Conservation (phyloP, 495 filamentous ascomycete genomes). For the Xylaria flabelliformis region DNA sequence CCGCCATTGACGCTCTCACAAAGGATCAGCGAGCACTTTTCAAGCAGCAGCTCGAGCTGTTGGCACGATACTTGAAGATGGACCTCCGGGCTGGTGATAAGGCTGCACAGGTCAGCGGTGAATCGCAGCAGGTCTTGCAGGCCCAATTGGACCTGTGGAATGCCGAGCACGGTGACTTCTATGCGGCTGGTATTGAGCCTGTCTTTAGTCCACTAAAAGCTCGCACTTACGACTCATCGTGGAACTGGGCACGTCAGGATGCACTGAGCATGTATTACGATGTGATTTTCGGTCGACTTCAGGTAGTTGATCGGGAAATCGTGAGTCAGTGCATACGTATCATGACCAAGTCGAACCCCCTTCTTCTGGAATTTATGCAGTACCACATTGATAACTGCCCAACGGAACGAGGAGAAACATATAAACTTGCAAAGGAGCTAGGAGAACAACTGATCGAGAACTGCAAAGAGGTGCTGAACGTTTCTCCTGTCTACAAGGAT, state of each 20-base stretch:
- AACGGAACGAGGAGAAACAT: constrained; percentile 94
- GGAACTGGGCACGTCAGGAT: constrained; percentile 99
- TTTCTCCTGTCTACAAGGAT: constrained; percentile 91
- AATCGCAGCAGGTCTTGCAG: constrained; percentile 85
- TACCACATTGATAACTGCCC: constrained; percentile 99
- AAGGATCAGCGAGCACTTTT: constrained; percentile 94
- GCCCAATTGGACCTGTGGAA: constrained; percentile 94
- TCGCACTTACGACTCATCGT: constrained; percentile 95
- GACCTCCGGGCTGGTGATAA: constrained; percentile 96
- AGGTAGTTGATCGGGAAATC: constrained; percentile 94
- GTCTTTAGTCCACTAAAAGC: constrained; percentile 93
- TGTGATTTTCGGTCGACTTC: constrained; percentile 94
- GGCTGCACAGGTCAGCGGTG: constrained; percentile 80
- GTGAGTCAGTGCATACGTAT: constrained; percentile 97
- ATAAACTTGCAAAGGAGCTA: constrained; percentile 94
- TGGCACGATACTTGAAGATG: constrained; percentile 95
- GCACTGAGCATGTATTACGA: constrained; percentile 99
- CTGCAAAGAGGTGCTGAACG: constrained; percentile 87
- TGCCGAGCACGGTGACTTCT: constrained; percentile 94
- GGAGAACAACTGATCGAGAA: constrained; percentile 95
- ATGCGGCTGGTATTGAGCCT: constrained; percentile 92
- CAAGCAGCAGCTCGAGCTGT: constrained; percentile 95
- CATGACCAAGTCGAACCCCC: constrained; percentile 98
- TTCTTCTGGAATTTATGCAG: constrained; percentile 98
- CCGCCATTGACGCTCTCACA: constrained; percentile 93